phyloP scores from a whole-genome alignment of 2,329 filamentous ascomycete genomes.

The Dichotomopilus funicola region DNA sequence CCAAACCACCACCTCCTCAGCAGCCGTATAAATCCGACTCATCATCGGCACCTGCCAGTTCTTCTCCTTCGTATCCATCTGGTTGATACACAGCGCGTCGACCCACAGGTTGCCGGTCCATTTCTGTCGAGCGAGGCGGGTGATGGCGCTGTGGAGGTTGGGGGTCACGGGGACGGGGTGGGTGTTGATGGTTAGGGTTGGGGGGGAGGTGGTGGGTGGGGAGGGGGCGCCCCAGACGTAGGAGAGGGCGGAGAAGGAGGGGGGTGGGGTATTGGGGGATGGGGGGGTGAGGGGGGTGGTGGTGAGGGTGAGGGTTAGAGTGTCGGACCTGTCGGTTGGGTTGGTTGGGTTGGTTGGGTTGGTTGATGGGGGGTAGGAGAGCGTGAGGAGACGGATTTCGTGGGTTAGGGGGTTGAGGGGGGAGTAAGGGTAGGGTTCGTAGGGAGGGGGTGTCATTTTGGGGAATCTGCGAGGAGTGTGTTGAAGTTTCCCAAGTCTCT shows the following conservation, averaged over 20 bases:
- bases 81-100: constrained; percentile 16
- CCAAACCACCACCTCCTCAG: constrained; percentile 5
- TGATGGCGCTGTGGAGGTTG: constrained; percentile 7
- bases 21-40: constrained; percentile 5
- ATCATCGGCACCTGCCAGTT: constrained; percentile 12
- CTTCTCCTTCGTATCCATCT: constrained; percentile 12
- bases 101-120: constrained; percentile 1
- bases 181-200: neutral
- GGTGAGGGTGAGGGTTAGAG: constrained; percentile 1
- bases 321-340: neutral
- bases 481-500: neutral
- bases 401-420: constrained; percentile 3
- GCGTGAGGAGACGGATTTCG: constrained; percentile 10
- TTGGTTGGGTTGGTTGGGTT: neutral
- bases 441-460: neutral
- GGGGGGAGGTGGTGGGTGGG: neutral
- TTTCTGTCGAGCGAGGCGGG: neutral
- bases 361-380: neutral
- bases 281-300: neutral
- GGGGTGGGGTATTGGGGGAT: neutral
- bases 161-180: neutral
- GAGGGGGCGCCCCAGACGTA: constrained; percentile 9
- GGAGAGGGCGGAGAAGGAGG: constrained; percentile 2
- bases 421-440: neutral
- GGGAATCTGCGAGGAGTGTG: neutral